Percentiles rank a stretch among this genome's conserved stretches.
Conservation (phyloP, 192 early-diverging fungal species). For the Chytriomyces confervae region DNA sequence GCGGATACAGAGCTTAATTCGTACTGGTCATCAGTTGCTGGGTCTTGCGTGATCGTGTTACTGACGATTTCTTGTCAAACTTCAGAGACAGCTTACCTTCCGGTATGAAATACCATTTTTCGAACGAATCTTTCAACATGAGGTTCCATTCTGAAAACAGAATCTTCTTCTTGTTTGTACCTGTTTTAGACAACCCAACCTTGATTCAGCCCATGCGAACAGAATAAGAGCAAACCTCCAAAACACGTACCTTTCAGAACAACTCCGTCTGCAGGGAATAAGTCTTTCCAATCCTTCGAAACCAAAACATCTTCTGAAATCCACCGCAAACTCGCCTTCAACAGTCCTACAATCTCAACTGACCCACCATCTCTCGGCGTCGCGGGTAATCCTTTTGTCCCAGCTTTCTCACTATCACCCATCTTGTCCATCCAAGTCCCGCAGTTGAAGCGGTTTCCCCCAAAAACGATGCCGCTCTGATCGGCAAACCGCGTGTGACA, state of each 20-base stretch:
- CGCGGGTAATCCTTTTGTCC: constrained; percentile 86
- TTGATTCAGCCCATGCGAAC: constrained; percentile 2
- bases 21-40: constrained; percentile 66
- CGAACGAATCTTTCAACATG: constrained; percentile 81
- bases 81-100: constrained; percentile 46
- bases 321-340: constrained; percentile 87
- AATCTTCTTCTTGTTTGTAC: constrained; percentile 45
- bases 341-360: constrained; percentile 90
- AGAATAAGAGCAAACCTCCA: not conserved
- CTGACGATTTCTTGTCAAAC: not conserved
- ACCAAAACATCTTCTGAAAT: constrained; percentile 56
- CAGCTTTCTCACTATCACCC: constrained; percentile 90
- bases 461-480: constrained; percentile 77
- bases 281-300: constrained; percentile 20
- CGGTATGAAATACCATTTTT: constrained; percentile 92
- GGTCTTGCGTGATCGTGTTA: constrained; percentile 45
- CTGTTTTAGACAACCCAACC: not conserved
- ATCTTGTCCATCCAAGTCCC: constrained; percentile 99
- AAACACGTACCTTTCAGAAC: constrained; percentile 42
- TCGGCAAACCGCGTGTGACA: constrained; percentile 72
- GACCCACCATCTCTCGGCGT: constrained; percentile 92
- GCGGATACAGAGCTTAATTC: constrained; percentile 52
- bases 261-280: constrained; percentile 54
- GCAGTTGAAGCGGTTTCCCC: constrained; percentile 93
- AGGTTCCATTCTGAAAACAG: constrained; percentile 79